Percentiles rank a stretch among this genome's conserved stretches.
Conservation (phyloP, 495 filamentous ascomycete genomes). For the Xylaria telfairii region DNA sequence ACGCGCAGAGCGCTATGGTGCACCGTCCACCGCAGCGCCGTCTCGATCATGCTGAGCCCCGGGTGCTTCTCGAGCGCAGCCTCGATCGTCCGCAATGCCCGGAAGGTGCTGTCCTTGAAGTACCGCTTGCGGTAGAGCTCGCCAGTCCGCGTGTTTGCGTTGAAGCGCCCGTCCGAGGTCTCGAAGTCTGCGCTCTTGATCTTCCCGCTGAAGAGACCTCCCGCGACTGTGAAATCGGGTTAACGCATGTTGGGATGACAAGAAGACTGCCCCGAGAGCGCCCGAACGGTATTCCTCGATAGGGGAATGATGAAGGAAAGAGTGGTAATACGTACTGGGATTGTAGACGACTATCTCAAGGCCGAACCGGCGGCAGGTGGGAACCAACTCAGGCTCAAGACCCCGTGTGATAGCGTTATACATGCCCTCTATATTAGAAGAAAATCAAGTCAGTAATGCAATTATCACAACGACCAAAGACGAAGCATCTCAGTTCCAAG, state of each 20-base stretch:
- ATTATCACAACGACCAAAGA: background rate
- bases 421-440: conserved; percentile 58
- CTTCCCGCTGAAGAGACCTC: conserved; percentile 84
- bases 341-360: conserved; percentile 93
- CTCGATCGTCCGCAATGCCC: conserved; percentile 76
- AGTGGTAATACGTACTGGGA: conserved; percentile 49
- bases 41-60: conserved; percentile 80
- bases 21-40: conserved; percentile 78
- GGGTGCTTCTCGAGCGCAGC: conserved; percentile 70
- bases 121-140: conserved; percentile 76
- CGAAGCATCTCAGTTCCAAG: conserved; percentile 15
- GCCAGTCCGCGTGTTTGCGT: conserved; percentile 60
- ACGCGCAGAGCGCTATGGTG: conserved; percentile 84
- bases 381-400: conserved; percentile 82
- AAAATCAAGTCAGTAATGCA: background rate
- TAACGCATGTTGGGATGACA: background rate
- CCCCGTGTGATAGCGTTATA: conserved; percentile 77
- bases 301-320: background rate
- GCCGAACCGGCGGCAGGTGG: conserved; percentile 80
- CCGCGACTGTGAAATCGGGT: conserved; percentile 51
- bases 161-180: conserved; percentile 69
- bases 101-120: conserved; percentile 79
- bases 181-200: conserved; percentile 72
- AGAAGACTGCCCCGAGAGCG: background rate
- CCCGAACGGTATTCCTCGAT: background rate